A percentile compares a stretch with the other conserved stretches of the same genome.
phyloP scores from a whole-genome alignment of 441 rosid species.

The Breynia disticha region DNA sequence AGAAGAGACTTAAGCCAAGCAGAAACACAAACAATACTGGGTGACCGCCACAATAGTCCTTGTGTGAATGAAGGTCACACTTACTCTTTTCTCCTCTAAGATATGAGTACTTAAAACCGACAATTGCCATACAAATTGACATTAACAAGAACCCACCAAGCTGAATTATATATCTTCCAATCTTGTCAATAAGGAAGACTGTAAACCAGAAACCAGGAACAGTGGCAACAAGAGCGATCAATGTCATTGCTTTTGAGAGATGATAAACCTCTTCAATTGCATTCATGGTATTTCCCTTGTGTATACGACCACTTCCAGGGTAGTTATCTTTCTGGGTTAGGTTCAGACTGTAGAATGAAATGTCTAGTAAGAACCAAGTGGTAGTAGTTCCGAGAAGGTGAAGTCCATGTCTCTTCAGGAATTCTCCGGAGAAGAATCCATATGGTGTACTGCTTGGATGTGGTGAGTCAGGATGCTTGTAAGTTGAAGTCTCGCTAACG shows the following conservation, averaged over 20 bases:
- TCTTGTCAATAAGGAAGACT: neutral
- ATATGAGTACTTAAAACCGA: neutral
- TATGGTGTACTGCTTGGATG: neutral
- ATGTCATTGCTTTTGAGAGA: neutral
- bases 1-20: conserved; percentile 53
- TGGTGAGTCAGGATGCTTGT: too few relatives aligned
- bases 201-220: neutral
- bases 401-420: neutral
- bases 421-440: neutral
- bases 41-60: too few relatives aligned
- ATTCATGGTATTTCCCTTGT: neutral
- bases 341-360: neutral
- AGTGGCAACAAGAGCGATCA: neutral
- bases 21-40: too few relatives aligned
- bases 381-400: too few relatives aligned
- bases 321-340: neutral
- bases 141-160: neutral
- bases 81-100: conserved; percentile 37
- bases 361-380: neutral
- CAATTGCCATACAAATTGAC: neutral
- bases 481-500: neutral
- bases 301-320: neutral
- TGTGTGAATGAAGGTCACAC: conserved; percentile 44
- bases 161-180: neutral
- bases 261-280: neutral